A percentile compares a stretch with the other conserved stretches of the same genome.
Evolutionary conservation across 768 basidiomycete genomes (phyloP).

Genomic region (Mycena capillaripes): DNA sequence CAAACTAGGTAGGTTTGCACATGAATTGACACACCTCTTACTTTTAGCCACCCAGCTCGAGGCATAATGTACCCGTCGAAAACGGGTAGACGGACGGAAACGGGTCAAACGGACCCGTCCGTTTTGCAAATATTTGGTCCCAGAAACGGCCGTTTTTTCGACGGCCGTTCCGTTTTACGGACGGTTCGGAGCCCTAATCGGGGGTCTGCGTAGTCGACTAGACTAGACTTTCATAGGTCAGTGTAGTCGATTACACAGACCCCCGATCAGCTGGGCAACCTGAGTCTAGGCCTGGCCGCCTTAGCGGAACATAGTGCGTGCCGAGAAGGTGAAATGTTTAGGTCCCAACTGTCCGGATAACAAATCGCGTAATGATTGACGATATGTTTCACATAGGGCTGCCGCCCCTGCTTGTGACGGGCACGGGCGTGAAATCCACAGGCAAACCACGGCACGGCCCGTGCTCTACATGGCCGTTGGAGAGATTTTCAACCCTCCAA

Average conservation of each 20-base stretch:
- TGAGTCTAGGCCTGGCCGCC: too few species aligned
- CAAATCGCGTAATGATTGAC: too few species aligned
- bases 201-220: too few species aligned
- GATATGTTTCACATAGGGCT: too few species aligned
- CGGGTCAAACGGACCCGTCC: neutral
- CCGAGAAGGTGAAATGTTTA: too few species aligned
- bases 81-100: constrained; percentile 3
- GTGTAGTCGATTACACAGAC: too few species aligned
- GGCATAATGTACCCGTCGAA: neutral
- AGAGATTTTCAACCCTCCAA: neutral
- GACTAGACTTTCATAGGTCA: too few species aligned
- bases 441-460: constrained; percentile 5
- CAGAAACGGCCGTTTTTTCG: neutral
- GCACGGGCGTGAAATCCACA: too few species aligned
- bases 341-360: too few species aligned
- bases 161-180: neutral
- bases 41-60: neutral
- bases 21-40: neutral
- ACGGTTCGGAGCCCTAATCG: neutral
- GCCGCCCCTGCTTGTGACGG: too few species aligned
- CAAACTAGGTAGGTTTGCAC: neutral
- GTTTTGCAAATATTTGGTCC: neutral
- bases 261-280: too few species aligned
- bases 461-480: neutral
- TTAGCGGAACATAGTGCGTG: too few species aligned